Conservation (phyloP, 257 asterid species). For the Catharanthus roseus region DNA sequence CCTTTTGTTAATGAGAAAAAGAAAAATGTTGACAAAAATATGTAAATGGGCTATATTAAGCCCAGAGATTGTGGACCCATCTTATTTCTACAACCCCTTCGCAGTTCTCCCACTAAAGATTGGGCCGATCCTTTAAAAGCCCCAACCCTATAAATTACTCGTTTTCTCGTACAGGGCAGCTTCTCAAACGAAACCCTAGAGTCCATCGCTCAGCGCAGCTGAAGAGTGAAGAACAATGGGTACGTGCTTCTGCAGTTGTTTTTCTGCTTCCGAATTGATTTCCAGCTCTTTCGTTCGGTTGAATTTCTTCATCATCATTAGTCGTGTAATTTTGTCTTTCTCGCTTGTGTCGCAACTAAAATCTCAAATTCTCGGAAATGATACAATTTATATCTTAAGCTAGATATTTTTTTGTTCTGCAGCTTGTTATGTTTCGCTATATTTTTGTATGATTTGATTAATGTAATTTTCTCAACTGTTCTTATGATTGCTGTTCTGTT, state of each 20-base stretch:
- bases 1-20: no score
- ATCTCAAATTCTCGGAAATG: neutral
- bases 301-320: no score
- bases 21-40: no score
- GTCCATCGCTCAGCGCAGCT: neutral
- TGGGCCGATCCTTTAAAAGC: neutral
- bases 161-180: no score
- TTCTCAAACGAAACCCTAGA: neutral
- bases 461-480: no score
- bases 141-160: neutral
- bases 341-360: neutral
- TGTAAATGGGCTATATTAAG: no score
- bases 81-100: no score
- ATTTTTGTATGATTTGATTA: no score
- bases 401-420: neutral
- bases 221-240: constrained; percentile 1
- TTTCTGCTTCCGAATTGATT: neutral
- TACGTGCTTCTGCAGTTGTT: neutral
- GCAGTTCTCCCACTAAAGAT: no score
- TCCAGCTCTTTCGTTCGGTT: neutral
- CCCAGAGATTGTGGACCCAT: no score
- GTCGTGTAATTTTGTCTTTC: no score
- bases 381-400: neutral
- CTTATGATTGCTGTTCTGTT: no score
- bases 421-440: neutral